These are phyloP conservation scores for Starmerella bombicola DNA, from an alignment of 805 yeast species.

Conservation along the genomic window DNA sequence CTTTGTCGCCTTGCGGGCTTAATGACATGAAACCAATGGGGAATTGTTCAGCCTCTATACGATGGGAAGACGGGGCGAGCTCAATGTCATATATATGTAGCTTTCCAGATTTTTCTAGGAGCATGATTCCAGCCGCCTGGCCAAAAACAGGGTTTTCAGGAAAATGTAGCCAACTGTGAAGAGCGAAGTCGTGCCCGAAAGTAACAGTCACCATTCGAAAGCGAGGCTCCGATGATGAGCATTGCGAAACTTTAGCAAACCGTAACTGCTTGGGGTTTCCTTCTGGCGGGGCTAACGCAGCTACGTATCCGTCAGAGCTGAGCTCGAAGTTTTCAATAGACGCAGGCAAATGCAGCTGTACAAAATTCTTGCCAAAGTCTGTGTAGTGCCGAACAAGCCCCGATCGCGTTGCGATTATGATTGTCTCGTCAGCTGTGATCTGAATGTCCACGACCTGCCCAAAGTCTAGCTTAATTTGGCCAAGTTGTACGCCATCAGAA, in stretches of 20 bases:
- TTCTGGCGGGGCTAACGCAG: not conserved
- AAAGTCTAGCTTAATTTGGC: constrained; percentile 29
- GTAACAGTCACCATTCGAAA: not conserved
- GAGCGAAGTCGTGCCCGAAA: not conserved
- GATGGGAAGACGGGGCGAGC: not conserved
- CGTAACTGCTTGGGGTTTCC: not conserved
- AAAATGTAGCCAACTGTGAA: not conserved
- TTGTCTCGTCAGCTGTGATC: constrained; percentile 42
- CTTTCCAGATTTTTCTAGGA: not conserved
- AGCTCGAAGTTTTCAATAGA: not conserved
- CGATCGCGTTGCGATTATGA: constrained; percentile 42
- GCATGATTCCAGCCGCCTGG: not conserved
- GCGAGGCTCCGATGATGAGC: not conserved
- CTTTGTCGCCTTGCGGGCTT: not conserved
- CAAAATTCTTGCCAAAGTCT: constrained; percentile 57
- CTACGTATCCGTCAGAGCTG: not conserved
- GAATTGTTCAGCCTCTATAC: not conserved
- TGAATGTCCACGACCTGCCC: constrained; percentile 44
- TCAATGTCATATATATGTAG: constrained; percentile 1
- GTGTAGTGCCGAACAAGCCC: constrained; percentile 46
- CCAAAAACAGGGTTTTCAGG: not conserved
- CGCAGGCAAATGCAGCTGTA: constrained; percentile 18
- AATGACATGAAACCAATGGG: not conserved
- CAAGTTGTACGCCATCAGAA: constrained; percentile 26
- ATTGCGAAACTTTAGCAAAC: not conserved